phyloP scores from a whole-genome alignment of 495 filamentous ascomycete genomes.

The Amphirosellinia nigrospora region DNA sequence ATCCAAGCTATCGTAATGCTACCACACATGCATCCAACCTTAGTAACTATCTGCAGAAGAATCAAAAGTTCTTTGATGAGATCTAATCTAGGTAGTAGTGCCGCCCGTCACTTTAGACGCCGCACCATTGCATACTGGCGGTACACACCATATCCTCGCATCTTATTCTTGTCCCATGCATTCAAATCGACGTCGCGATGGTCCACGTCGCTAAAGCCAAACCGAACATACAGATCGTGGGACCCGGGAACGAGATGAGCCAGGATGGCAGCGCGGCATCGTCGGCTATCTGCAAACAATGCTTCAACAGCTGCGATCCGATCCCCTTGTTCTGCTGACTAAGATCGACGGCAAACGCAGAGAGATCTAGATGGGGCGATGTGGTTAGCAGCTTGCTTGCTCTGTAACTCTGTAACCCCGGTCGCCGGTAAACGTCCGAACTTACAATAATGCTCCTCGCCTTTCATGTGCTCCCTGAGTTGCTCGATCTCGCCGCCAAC shows the following conservation, averaged over 20 bases:
- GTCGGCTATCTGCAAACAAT: slow-evolving; percentile 6
- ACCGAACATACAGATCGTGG: background rate
- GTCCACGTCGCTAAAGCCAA: background rate
- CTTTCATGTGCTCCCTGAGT: background rate
- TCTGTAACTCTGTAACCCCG: background rate
- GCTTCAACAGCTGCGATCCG: background rate
- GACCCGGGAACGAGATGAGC: slow-evolving; percentile 8
- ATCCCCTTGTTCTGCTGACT: background rate
- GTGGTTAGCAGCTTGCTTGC: background rate
- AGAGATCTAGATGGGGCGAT: background rate
- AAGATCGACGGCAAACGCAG: background rate
- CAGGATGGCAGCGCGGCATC: slow-evolving; percentile 6
- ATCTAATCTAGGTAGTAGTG: too few relatives aligned
- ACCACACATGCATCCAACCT: too few relatives aligned
- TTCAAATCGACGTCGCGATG: background rate
- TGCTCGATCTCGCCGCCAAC: background rate
- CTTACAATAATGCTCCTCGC: slow-evolving; percentile 1
- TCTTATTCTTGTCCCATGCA: background rate
- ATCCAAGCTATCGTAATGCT: too few relatives aligned
- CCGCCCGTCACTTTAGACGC: background rate
- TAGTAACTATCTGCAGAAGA: too few relatives aligned
- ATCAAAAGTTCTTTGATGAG: too few relatives aligned
- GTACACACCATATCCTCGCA: background rate
- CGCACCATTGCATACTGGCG: slow-evolving; percentile 1
- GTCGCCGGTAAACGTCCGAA: background rate